Base-by-base conservation (phyloP, 768 basidiomycete genomes). In the Boletus sensibilis region DNA sequence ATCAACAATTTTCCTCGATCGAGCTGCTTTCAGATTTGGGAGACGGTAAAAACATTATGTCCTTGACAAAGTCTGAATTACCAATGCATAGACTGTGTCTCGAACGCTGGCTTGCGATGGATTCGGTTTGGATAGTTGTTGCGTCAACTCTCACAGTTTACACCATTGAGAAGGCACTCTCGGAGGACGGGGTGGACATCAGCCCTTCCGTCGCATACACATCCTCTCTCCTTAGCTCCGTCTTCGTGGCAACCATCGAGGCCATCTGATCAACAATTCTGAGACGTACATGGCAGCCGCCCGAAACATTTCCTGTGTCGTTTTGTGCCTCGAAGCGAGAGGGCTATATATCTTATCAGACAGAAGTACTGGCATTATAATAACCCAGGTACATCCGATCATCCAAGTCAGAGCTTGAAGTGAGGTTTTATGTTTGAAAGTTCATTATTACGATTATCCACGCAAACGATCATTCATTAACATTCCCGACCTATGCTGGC, bases 61-160 rank as follows among this genome's bases (percentile, higher is more conserved):
- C 6, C 38, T 33, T 18, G 23, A 16, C 13, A 25, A 39, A 14
- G 27, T 40, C 37, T 53, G n/a, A 33, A 40, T 35, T 34, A 39
- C 25, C 11, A 29, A 27, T 39, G 27, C 38, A 18, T 46, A 79
- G 79, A 39, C 63, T 74, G 44, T 82, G 80, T 61, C 79, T 79
- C 4, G 78, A 80, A 11, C 71, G 74, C 31, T 74, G 70, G 65
- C 64, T 81, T 7, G 80, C 78, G 29, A 68, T 73, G 42, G 76
- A 77, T 60, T 73, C 74, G 7, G 50, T 80, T 23, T 80, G 76
- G 75, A 75, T 80, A 25, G 65, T 74, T 8, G 65, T 78, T 9
- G 75, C 76, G 20, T 76, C 74, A 2, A 64, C 78, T 18, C 62
- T 81, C 20, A 53, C 74, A 3, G 71, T 75, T 5, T 80, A 74